Evolutionary conservation across 1,284 basidiomycete genomes (phyloP).

Genomic region (Nidula niveotomentosa): DNA sequence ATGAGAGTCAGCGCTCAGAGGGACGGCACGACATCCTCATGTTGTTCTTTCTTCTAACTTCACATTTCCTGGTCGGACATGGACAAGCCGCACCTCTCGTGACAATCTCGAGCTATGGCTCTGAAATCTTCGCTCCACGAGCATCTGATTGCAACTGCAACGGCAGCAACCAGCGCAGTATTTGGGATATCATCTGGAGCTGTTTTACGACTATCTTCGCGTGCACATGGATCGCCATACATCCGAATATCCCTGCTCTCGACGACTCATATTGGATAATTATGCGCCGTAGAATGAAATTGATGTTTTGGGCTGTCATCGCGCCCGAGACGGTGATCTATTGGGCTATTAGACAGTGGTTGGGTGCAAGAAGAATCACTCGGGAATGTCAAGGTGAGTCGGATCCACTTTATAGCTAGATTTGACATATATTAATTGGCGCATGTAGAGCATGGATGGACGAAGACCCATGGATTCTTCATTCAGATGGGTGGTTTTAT

Average conservation of each 20-base stretch:
- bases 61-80: too few species aligned
- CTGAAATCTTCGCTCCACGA: too few species aligned
- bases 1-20: too few species aligned
- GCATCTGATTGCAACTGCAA: too few species aligned
- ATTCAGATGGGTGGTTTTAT: conserved; percentile 26
- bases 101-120: too few species aligned
- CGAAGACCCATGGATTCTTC: conserved; percentile 19
- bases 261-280: neutral
- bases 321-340: conserved; percentile 21
- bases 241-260: conserved; percentile 28
- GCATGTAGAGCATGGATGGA: conserved; percentile 8
- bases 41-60: too few species aligned
- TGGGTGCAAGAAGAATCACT: conserved; percentile 2
- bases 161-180: neutral
- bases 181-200: conserved; percentile 20
- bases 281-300: conserved; percentile 4
- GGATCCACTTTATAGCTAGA: conserved; percentile 8
- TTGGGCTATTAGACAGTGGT: conserved; percentile 24
- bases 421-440: conserved; percentile 8
- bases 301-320: conserved; percentile 20
- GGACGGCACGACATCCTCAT: too few species aligned
- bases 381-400: conserved; percentile 8
- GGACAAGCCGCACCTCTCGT: too few species aligned
- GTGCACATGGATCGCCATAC: conserved; percentile 30
- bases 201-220: conserved; percentile 27